Conservation (phyloP, 2,329 filamentous ascomycete genomes). For the Colletotrichum sp. region DNA sequence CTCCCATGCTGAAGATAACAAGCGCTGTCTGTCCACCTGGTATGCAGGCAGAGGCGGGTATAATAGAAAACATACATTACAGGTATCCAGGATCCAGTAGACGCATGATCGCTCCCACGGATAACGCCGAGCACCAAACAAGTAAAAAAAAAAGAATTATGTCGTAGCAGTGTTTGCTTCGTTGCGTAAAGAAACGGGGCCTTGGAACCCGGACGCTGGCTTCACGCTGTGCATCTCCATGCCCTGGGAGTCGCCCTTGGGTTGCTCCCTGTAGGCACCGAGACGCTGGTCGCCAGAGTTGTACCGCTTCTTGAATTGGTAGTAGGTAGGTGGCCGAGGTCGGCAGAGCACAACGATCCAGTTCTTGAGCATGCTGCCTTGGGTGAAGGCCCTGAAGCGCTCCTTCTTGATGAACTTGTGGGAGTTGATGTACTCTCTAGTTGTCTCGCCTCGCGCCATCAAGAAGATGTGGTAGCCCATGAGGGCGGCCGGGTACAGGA, state of each 20-base stretch:
- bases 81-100: slow-evolving; percentile 19
- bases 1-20: not conserved
- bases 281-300: slow-evolving; percentile 85
- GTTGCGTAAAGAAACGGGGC: slow-evolving; percentile 52
- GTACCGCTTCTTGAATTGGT: slow-evolving; percentile 82
- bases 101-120: slow-evolving; percentile 13
- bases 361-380: slow-evolving; percentile 77
- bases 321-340: slow-evolving; percentile 85
- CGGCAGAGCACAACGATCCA: slow-evolving; percentile 82
- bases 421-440: slow-evolving; percentile 92
- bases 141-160: slow-evolving; percentile 1
- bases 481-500: slow-evolving; percentile 82
- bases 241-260: slow-evolving; percentile 54
- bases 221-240: slow-evolving; percentile 77
- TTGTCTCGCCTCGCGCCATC: slow-evolving; percentile 90
- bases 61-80: slow-evolving; percentile 24
- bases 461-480: slow-evolving; percentile 91
- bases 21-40: not conserved
- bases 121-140: slow-evolving; percentile 2
- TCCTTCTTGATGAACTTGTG: slow-evolving; percentile 95
- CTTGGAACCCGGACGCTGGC: slow-evolving; percentile 55
- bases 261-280: slow-evolving; percentile 49
- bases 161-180: slow-evolving; percentile 24
- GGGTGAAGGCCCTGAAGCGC: slow-evolving; percentile 87
- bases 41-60: slow-evolving; percentile 8